Evolutionary conservation across 352 stramenopile species (phyloP).

Genomic region (Pythium sukuiense): DNA sequence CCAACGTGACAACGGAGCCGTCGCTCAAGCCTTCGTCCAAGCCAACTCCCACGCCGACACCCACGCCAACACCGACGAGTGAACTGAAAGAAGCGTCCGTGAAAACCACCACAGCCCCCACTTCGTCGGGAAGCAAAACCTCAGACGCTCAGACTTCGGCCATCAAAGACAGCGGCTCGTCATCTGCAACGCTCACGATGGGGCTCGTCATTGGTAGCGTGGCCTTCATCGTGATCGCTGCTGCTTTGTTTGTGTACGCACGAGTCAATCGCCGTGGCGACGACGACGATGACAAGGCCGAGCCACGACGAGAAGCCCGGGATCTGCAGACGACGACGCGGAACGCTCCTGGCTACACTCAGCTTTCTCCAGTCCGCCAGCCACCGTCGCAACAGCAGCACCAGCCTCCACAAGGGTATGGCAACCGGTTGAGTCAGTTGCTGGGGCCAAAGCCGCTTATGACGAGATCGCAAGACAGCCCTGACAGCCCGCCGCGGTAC

Average conservation of each 20-base stretch:
- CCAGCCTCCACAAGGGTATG: neutral
- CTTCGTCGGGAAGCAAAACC: neutral
- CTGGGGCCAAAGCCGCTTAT: constrained; percentile 25
- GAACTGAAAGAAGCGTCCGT: constrained; percentile 12
- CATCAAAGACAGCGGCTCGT: constrained; percentile 13
- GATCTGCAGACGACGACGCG: constrained; percentile 10
- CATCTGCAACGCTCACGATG: constrained; percentile 39
- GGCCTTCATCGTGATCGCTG: constrained; percentile 42
- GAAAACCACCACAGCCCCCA: constrained; percentile 3
- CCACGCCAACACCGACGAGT: neutral
- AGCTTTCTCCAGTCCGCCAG: constrained; percentile 23
- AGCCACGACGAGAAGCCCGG: constrained; percentile 4
- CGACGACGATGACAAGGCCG: constrained; percentile 29
- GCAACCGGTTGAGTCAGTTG: constrained; percentile 16
- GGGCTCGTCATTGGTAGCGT: constrained; percentile 47
- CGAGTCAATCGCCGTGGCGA: constrained; percentile 33
- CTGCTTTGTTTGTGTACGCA: constrained; percentile 55
- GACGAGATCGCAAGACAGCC: constrained; percentile 12
- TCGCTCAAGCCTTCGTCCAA: neutral
- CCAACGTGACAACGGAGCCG: neutral
- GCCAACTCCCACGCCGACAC: neutral
- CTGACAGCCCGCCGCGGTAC: constrained; percentile 7
- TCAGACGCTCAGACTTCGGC: constrained; percentile 25
- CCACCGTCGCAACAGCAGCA: neutral
- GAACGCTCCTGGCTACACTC: constrained; percentile 1